Base-by-base conservation (phyloP, 805 yeast genomes). In the Cyberlindnera amylophila region DNA sequence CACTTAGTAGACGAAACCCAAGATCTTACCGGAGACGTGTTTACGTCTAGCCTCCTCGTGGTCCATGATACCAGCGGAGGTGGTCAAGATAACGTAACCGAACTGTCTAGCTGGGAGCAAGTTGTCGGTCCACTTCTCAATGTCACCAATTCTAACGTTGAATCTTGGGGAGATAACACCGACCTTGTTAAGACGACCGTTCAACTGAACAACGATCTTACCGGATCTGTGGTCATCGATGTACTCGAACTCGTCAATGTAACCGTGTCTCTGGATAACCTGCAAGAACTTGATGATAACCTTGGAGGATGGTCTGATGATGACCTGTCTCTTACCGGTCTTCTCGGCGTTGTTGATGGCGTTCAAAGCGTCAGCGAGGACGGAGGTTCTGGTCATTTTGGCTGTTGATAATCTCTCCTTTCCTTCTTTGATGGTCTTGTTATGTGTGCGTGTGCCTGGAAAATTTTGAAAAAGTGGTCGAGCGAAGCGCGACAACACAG, bases 41-140 rank as follows among this genome's bases (percentile, higher is more conserved):
- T 90, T 91, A 83, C 97, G 86, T 84, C 96, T 87, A 67, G 98
- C 98, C 80, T 90, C 97, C 81, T 91, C 97, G 81, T 90, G 98
- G 82, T 91, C 97, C 96, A 90, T 89, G 66, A 90, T 90, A 79
- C 98, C 98, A 64, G 97, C 96, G 65, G 97, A 91, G 64, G 98
- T 90, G 76, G 98, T 91, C 71, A 90, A 82, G 74, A 90, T 86
- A 68, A 90, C 90, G 84, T 74, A 89, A 78, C 98, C 98, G 68
- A 90, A 91, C 77, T 90, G 98, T 85, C 98, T 88, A 59, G 98
- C 96, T 72, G 98, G 98, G 69, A 90, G 80, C 70, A 90, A 83
- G 86, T 90, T 88, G 73, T 83, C 95, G 63, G 96, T 88, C 98
- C 98, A 90, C 78, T 87, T 90, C 79, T 90, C 98, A 60, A 90